A percentile compares a stretch with the other conserved stretches of the same genome.
These are phyloP conservation scores for Brassica napus DNA, from an alignment of 345 rosid species.

Conservation along the genomic window Da-Ae NC_063435.1:21546501-21547000, in stretches of 20 bases:
- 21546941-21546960: conserved; percentile 29
- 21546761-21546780: background rate
- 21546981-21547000: background rate
- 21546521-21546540: background rate
- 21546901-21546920: background rate
- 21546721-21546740: background rate
- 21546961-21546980: conserved; percentile 20
- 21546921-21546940: conserved; percentile 7
- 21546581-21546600: background rate
- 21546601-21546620: background rate
- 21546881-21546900: background rate
- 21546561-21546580: background rate
- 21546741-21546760: background rate
- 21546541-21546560: background rate
- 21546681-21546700: background rate
- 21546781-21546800: background rate
- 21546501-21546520: conserved; percentile 31
- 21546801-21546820: background rate
- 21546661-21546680: background rate
- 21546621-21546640: background rate
- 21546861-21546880: background rate
- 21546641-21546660: background rate
- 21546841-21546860: background rate
- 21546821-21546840: background rate
- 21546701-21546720: background rate